Evolutionary conservation across 768 basidiomycete genomes (phyloP).

Genomic region (Glaciozyma antarctica): DNA sequence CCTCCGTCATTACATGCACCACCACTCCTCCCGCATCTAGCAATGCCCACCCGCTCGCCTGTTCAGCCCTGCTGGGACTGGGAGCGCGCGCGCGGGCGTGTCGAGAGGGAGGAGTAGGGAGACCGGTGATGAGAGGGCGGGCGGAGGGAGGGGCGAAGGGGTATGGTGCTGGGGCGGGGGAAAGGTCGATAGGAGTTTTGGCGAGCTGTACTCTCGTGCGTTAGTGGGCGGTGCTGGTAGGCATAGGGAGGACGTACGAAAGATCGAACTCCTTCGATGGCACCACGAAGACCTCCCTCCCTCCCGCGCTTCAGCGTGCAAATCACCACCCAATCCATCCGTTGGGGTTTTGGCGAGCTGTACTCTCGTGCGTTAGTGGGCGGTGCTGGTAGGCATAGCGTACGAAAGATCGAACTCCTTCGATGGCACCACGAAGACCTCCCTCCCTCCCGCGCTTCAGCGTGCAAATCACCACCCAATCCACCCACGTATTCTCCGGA

Average conservation of each 20-base stretch:
- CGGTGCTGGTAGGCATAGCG: neutral
- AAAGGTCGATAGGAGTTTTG: conserved; percentile 17
- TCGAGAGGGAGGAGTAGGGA: conserved; percentile 19
- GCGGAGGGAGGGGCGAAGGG: conserved; percentile 21
- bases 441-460: conserved; percentile 29
- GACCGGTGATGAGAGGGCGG: conserved; percentile 17
- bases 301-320: conserved; percentile 22
- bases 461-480: conserved; percentile 31
- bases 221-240: neutral
- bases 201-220: conserved; percentile 18
- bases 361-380: neutral
- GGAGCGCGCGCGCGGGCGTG: conserved; percentile 21
- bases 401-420: conserved; percentile 26
- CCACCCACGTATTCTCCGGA: conserved; percentile 27
- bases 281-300: conserved; percentile 31
- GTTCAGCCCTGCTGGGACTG: conserved; percentile 1
- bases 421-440: conserved; percentile 30
- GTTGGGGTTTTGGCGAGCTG: conserved; percentile 24
- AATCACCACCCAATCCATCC: conserved; percentile 34
- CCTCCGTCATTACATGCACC: conserved; percentile 31
- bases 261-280: conserved; percentile 24
- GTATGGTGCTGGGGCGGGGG: neutral
- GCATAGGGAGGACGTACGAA: conserved; percentile 11
- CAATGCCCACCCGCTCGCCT: conserved; percentile 30
- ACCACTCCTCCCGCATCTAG: conserved; percentile 31